Percentiles rank a stretch among this genome's conserved stretches.
Evolutionary conservation across 768 basidiomycete species (phyloP).

Genomic region (Lactarius pseudohatsudake): DNA sequence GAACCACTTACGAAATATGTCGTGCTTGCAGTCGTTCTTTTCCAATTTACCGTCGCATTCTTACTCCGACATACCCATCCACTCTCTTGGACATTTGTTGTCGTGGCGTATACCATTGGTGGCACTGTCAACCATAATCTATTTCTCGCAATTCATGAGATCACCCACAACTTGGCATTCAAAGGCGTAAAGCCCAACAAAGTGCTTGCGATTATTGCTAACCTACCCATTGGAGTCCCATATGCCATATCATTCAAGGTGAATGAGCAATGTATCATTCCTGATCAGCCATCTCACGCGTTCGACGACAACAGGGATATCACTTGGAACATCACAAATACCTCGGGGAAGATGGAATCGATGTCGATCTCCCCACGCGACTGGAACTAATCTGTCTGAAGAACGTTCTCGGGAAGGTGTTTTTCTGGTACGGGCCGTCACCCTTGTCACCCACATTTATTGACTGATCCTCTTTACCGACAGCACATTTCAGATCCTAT

Average conservation of each 20-base stretch:
- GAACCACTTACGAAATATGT: constrained; percentile 90
- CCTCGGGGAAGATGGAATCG: constrained; percentile 92
- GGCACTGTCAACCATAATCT: constrained; percentile 97
- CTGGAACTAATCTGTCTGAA: constrained; percentile 84
- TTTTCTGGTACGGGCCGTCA: constrained; percentile 72
- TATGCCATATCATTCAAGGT: constrained; percentile 97
- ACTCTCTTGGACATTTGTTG: constrained; percentile 67
- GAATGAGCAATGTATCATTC: constrained; percentile 15
- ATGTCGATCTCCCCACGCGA: constrained; percentile 90
- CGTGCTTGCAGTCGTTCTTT: constrained; percentile 74
- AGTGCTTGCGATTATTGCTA: constrained; percentile 84
- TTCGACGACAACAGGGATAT: constrained; percentile 57
- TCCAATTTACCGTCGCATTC: constrained; percentile 69
- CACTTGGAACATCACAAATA: constrained; percentile 97
- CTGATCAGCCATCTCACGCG: constrained; percentile 1
- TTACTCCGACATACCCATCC: constrained; percentile 67
- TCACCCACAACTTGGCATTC: constrained; percentile 97
- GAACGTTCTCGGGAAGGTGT: constrained; percentile 96
- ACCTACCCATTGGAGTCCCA: constrained; percentile 91
- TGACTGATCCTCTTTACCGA: neutral
- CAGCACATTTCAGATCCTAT: constrained; percentile 96
- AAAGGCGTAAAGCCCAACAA: constrained; percentile 80
- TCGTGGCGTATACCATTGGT: constrained; percentile 81
- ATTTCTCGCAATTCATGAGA: constrained; percentile 97
- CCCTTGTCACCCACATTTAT: neutral